These are phyloP conservation scores for Melastoma candidum DNA, from an alignment of 441 rosid genomes.

Conservation along the genomic window DNA sequence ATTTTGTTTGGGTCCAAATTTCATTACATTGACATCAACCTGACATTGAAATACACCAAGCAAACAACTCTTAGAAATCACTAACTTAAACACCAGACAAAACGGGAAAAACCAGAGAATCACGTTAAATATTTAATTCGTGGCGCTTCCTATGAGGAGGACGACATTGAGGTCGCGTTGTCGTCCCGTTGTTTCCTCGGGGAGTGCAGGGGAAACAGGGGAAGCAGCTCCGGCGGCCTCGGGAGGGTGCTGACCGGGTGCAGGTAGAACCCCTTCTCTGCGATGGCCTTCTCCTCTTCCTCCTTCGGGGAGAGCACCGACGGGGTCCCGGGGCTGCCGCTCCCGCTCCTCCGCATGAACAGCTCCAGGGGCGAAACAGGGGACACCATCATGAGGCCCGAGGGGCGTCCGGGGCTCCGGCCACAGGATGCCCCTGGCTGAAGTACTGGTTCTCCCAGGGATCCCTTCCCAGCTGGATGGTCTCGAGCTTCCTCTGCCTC, in stretches of 20 bases:
- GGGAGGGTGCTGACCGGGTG: conserved; percentile 38
- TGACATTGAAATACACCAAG: too few species aligned
- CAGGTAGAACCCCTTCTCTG: conserved; percentile 60
- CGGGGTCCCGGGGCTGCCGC: conserved; percentile 11
- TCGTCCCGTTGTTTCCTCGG: conserved; percentile 19
- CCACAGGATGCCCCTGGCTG: not conserved
- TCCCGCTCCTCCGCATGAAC: conserved; percentile 16
- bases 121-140: too few species aligned
- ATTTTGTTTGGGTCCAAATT: too few species aligned
- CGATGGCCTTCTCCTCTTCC: conserved; percentile 34
- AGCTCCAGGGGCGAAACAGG: conserved; percentile 72
- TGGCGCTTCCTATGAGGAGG: not conserved
- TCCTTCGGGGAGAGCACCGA: conserved; percentile 9
- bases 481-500: conserved; percentile 52
- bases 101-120: too few species aligned
- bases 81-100: too few species aligned
- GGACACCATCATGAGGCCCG: conserved; percentile 38
- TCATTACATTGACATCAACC: too few species aligned
- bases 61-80: too few species aligned
- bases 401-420: not conserved
- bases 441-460: not conserved
- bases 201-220: conserved; percentile 63
- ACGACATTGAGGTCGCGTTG: not conserved
- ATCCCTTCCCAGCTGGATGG: conserved; percentile 33
- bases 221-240: conserved; percentile 50